These are phyloP conservation scores for Penicillium cosmopolitanum DNA, from an alignment of 495 filamentous ascomycete species.

Conservation along the genomic window DNA sequence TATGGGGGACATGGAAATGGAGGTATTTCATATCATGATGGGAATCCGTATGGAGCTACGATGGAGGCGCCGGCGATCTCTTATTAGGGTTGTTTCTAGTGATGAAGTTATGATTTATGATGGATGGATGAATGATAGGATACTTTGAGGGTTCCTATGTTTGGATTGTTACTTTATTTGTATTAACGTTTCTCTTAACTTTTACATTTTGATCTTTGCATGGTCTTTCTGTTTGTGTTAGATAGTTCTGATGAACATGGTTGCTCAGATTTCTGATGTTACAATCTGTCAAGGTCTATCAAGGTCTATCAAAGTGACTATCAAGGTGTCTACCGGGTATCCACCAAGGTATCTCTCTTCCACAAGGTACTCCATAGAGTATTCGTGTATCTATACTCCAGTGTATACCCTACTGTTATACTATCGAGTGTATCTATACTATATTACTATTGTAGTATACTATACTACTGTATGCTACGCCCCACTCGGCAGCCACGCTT, in stretches of 20 bases:
- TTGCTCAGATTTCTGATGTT: too few species aligned
- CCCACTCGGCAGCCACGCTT: slow-evolving; percentile 11
- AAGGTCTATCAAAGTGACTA: too few species aligned
- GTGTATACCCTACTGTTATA: too few species aligned
- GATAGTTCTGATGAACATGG: too few species aligned
- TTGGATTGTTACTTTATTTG: background rate
- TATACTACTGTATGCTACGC: background rate
- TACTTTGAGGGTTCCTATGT: too few species aligned
- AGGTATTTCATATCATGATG: slow-evolving; percentile 18
- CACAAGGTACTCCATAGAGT: too few species aligned
- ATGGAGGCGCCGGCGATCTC: slow-evolving; percentile 14
- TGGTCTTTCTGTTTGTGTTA: too few species aligned
- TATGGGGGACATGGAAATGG: background rate
- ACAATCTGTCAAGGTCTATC: too few species aligned
- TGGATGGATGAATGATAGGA: background rate
- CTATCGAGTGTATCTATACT: too few species aligned
- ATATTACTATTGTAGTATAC: too few species aligned
- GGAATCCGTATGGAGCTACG: slow-evolving; percentile 19
- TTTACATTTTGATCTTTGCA: background rate
- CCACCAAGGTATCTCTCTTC: background rate
- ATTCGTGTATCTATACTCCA: too few species aligned
- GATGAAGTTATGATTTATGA: slow-evolving; percentile 14
- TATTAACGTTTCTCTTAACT: background rate
- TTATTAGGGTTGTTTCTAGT: slow-evolving; percentile 9
- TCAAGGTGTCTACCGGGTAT: background rate